Base-by-base conservation (phyloP, 1,284 basidiomycete species). In the Malassezia psittaci region DNA sequence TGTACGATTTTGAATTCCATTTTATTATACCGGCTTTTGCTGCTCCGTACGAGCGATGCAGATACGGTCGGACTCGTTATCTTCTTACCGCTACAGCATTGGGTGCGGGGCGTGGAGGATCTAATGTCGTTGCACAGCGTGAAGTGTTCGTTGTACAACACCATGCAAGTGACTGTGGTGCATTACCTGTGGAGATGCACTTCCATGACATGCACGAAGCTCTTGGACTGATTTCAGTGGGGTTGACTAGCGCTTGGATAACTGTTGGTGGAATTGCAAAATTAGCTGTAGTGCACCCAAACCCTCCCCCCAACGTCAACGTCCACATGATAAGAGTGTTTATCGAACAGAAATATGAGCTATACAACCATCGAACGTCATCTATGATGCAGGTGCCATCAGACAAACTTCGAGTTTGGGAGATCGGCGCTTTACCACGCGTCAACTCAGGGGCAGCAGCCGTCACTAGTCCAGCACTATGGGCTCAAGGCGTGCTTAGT, bases 1-100 rank as follows among this genome's bases (percentile, higher is more conserved):
- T 71, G 16, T 68, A 71, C 36, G 70, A 69, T 40, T 73, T 74
- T 48, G 69, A 73, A 48, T 73, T 73, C 44, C 61, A 68, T 29
- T 70, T 73, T 54, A 68, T 74, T 56, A 61, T 73, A 21, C 70
- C 72, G 1, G 68, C 72, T 12, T 69, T 66, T 38, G 57, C 61
- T 0, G 47, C 72, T 11, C 67, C 72, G 10, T 73, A 67, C 37
- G 69, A 73, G 63, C 63, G 72, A 11, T 63, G 59, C 56, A 62
- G 63, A 60, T 62, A 74, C 42, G 72, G 69, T 11, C 63, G 69
- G 11, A 63, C 71, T 15, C 61, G 66, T 6, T 73, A 72, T 59
- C 59, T 64, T 13, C 53, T 73, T 44, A 72, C 70, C 1, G 69
- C 71, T 1, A 69, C 61, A 3, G 72, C 68, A 19, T 51, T 64